These are phyloP conservation scores for Phytopythium ostracodes DNA, from an alignment of 352 stramenopile species.

Conservation along the genomic window DNA sequence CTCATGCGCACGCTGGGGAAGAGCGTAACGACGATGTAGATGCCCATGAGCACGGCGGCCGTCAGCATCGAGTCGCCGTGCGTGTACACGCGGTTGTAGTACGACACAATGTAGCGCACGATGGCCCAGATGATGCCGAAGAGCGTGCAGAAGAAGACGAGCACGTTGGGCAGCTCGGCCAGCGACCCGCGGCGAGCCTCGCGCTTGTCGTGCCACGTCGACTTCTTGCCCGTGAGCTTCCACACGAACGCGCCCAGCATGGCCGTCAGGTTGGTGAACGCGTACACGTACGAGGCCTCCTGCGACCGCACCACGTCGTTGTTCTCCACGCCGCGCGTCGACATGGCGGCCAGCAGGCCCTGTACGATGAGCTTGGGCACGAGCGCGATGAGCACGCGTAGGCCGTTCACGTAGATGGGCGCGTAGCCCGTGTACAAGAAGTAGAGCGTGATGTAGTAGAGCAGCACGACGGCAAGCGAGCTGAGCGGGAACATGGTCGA, in stretches of 20 bases:
- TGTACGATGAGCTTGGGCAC: slow-evolving; percentile 78
- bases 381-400: slow-evolving; percentile 58
- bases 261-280: slow-evolving; percentile 75
- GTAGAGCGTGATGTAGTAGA: slow-evolving; percentile 87
- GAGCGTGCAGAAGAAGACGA: slow-evolving; percentile 72
- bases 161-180: slow-evolving; percentile 76
- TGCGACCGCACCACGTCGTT: slow-evolving; percentile 77
- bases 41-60: slow-evolving; percentile 62
- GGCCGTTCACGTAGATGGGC: slow-evolving; percentile 73
- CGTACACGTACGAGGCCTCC: slow-evolving; percentile 79
- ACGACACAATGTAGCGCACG: slow-evolving; percentile 75
- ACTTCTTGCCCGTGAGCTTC: slow-evolving; percentile 78
- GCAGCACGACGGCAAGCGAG: slow-evolving; percentile 67
- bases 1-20: slow-evolving; percentile 80
- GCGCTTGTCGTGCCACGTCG: slow-evolving; percentile 63
- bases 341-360: slow-evolving; percentile 65
- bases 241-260: slow-evolving; percentile 76
- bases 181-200: slow-evolving; percentile 57
- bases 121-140: slow-evolving; percentile 78
- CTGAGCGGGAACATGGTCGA: slow-evolving; percentile 74
- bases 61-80: slow-evolving; percentile 75
- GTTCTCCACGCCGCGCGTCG: slow-evolving; percentile 76
- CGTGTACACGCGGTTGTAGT: slow-evolving; percentile 70
- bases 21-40: slow-evolving; percentile 77
- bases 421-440: slow-evolving; percentile 84